Conservation (phyloP, 108 stramenopile genomes). For the Cylindrotheca fusiformis region DNA sequence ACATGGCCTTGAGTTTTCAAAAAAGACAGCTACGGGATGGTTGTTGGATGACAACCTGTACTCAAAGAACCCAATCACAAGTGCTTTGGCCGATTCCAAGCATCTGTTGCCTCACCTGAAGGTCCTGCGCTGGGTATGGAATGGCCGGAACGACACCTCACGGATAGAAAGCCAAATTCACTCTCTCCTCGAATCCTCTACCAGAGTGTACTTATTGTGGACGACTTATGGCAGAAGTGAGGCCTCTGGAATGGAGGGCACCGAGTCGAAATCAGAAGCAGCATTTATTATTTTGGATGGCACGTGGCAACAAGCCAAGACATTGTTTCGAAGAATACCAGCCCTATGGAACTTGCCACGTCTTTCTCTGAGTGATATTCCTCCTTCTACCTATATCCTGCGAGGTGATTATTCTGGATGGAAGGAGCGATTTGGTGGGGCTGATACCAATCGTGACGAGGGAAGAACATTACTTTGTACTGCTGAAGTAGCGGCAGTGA, state of each 20-base stretch:
- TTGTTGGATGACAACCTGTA: not conserved
- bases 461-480: not conserved
- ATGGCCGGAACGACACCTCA: not conserved
- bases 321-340: conserved; percentile 24
- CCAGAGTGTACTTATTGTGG: not conserved
- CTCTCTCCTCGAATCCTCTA: not conserved
- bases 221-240: too few species aligned
- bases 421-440: conserved; percentile 18
- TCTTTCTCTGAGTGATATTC: conserved; percentile 10
- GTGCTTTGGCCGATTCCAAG: not conserved
- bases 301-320: conserved; percentile 34
- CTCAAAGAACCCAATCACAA: too few species aligned
- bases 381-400: conserved; percentile 18
- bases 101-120: not conserved
- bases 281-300: conserved; percentile 25
- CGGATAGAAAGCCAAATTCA: not conserved
- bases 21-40: not conserved
- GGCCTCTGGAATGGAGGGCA: too few species aligned
- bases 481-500: not conserved
- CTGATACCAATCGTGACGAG: not conserved
- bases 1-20: not conserved
- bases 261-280: too few species aligned
- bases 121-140: not conserved
- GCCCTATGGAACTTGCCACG: conserved; percentile 21
- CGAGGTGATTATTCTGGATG: conserved; percentile 29